phyloP scores from a whole-genome alignment of 257 asterid species.

The Salvia hispanica region DNA sequence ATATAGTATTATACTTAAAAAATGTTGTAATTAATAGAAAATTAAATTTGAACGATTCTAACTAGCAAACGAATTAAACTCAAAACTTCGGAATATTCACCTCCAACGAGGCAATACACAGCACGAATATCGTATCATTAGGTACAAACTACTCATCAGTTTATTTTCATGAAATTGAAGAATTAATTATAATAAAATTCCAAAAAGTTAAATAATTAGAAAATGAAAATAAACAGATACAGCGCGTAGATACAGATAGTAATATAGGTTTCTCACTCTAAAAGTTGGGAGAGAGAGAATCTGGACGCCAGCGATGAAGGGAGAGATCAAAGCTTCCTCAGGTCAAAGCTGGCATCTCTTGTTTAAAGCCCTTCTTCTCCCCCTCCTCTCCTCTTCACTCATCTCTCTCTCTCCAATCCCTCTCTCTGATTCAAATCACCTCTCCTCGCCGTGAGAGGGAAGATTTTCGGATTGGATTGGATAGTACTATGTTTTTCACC shows the following conservation, averaged over 20 bases:
- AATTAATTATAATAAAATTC: not conserved
- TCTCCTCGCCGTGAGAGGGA: constrained; percentile 19
- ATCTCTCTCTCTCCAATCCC: not conserved
- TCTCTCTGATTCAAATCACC: constrained; percentile 35
- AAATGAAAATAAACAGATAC: constrained; percentile 8
- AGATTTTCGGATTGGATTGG: not conserved
- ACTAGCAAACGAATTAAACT: too few relatives aligned
- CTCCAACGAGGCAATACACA: too few relatives aligned
- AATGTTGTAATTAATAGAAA: too few relatives aligned
- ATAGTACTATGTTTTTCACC: constrained; percentile 1
- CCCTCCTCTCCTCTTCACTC: constrained; percentile 20
- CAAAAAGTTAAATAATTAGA: too few relatives aligned
- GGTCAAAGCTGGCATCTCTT: constrained; percentile 75
- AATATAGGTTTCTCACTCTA: constrained; percentile 10
- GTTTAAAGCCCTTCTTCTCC: constrained; percentile 38
- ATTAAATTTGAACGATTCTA: too few relatives aligned
- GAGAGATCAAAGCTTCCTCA: constrained; percentile 48
- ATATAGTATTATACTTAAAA: too few relatives aligned
- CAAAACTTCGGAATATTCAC: too few relatives aligned
- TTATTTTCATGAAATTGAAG: too few relatives aligned
- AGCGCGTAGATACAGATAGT: constrained; percentile 17
- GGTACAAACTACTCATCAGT: too few relatives aligned
- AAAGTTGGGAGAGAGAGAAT: constrained; percentile 47
- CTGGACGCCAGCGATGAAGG: constrained; percentile 76
- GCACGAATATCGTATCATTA: too few relatives aligned